Conservation (phyloP, 2,329 filamentous ascomycete genomes). For the Neonectria punicea region DNA sequence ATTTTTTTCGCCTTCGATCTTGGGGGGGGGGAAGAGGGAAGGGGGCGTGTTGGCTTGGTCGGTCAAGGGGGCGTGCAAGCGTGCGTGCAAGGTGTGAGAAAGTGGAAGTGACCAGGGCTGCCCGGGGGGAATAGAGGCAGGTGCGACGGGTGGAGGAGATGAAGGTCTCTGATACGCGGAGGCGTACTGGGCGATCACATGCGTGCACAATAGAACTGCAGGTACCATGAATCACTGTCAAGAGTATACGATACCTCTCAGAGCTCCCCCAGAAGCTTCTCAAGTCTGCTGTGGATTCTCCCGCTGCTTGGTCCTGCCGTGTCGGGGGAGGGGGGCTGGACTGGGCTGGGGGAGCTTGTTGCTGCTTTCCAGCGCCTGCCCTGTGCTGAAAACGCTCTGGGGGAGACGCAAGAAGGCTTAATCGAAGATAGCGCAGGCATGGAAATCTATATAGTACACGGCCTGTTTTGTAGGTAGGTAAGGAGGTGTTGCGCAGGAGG, state of each 20-base stretch:
- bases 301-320: constrained; percentile 29
- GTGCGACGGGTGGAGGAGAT: constrained; percentile 25
- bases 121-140: constrained; percentile 28
- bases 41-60: constrained; percentile 34
- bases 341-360: constrained; percentile 23
- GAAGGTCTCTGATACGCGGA: constrained; percentile 7
- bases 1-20: constrained; percentile 50
- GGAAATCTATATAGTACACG: background rate
- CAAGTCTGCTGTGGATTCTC: constrained; percentile 21
- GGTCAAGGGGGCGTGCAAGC: constrained; percentile 40
- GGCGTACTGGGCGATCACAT: background rate
- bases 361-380: constrained; percentile 19
- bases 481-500: background rate
- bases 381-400: constrained; percentile 11
- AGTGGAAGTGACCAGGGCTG: constrained; percentile 43
- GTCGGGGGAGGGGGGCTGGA: constrained; percentile 4
- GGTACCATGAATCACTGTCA: constrained; percentile 9
- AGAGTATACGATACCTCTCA: constrained; percentile 5
- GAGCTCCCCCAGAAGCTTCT: constrained; percentile 23
- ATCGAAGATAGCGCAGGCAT: background rate
- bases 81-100: constrained; percentile 38
- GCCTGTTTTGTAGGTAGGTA: background rate
- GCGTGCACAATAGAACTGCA: background rate
- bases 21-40: constrained; percentile 41
- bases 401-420: constrained; percentile 13